Conservation (phyloP, 768 basidiomycete genomes). For the Boletus tylopilopsis region DNA sequence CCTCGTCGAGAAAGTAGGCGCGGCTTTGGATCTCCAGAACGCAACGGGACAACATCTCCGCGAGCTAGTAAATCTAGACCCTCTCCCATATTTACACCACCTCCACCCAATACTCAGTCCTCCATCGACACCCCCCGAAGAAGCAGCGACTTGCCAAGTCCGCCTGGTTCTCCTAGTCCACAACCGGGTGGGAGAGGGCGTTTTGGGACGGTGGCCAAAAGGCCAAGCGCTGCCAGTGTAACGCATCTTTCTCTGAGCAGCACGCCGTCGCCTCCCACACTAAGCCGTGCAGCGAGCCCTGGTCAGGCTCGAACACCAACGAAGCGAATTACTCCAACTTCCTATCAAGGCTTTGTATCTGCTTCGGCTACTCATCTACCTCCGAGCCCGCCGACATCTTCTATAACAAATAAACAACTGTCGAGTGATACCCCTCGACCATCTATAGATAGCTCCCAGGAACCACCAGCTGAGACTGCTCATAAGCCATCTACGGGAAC, state of each 20-base stretch:
- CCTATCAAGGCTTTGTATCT: conserved; percentile 41
- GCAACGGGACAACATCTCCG: conserved; percentile 29
- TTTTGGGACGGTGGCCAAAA: conserved; percentile 33
- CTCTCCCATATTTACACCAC: conserved; percentile 29
- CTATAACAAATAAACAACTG: conserved; percentile 27
- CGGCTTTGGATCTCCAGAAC: conserved; percentile 20
- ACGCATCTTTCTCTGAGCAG: conserved; percentile 39
- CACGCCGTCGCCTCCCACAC: conserved; percentile 37
- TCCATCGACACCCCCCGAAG: conserved; percentile 36
- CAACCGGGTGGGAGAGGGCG: conserved; percentile 35
- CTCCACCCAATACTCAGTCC: conserved; percentile 24
- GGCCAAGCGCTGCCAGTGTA: conserved; percentile 36
- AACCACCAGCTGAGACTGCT: conserved; percentile 37
- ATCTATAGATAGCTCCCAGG: conserved; percentile 30
- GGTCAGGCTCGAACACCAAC: conserved; percentile 40
- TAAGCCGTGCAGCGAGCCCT: conserved; percentile 39
- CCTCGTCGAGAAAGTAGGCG: conserved; percentile 32
- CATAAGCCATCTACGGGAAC: conserved; percentile 31
- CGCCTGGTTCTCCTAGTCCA: conserved; percentile 49
- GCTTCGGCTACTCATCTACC: conserved; percentile 51
- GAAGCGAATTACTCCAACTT: conserved; percentile 39
- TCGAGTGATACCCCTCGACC: conserved; percentile 23
- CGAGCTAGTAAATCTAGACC: conserved; percentile 32
- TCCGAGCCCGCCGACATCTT: conserved; percentile 30
- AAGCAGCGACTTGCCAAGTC: conserved; percentile 39